These are phyloP conservation scores for Mortierella sp. DNA, from an alignment of 371 early-diverging fungal genomes.

Conservation along the genomic window DNA sequence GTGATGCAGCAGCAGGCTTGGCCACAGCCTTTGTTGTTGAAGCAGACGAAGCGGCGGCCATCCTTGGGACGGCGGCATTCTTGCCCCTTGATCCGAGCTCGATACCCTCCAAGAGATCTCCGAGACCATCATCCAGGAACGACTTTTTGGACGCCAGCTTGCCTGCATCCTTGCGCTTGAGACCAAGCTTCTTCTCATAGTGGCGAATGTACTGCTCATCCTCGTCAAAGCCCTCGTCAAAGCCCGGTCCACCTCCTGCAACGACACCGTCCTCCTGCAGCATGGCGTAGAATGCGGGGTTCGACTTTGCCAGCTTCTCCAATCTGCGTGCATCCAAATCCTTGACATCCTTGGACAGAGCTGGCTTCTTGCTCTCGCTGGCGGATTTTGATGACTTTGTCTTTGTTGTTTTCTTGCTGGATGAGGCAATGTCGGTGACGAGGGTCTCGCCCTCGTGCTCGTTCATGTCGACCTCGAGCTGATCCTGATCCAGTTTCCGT, in stretches of 20 bases:
- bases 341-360: conserved; percentile 9
- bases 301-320: conserved; percentile 74
- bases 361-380: not conserved
- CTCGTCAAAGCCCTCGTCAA: conserved; percentile 65
- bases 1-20: not conserved
- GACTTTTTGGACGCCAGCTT: conserved; percentile 63
- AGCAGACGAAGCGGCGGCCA: not conserved
- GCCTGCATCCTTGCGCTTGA: conserved; percentile 71
- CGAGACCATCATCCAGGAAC: conserved; percentile 72
- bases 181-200: conserved; percentile 83
- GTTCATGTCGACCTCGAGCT: conserved; percentile 37
- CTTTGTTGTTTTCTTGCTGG: conserved; percentile 14
- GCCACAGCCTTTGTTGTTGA: not conserved
- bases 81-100: conserved; percentile 59
- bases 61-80: not conserved
- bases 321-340: conserved; percentile 64
- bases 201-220: conserved; percentile 84
- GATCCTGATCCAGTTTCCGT: conserved; percentile 25
- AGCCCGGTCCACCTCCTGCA: conserved; percentile 32
- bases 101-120: conserved; percentile 61
- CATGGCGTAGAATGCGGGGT: conserved; percentile 77
- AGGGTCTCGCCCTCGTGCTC: conserved; percentile 52
- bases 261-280: conserved; percentile 75
- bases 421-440: conserved; percentile 25
- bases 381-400: conserved; percentile 13